phyloP scores from a whole-genome alignment of 306 rosid genomes.

The Arachis stenosperma region DNA sequence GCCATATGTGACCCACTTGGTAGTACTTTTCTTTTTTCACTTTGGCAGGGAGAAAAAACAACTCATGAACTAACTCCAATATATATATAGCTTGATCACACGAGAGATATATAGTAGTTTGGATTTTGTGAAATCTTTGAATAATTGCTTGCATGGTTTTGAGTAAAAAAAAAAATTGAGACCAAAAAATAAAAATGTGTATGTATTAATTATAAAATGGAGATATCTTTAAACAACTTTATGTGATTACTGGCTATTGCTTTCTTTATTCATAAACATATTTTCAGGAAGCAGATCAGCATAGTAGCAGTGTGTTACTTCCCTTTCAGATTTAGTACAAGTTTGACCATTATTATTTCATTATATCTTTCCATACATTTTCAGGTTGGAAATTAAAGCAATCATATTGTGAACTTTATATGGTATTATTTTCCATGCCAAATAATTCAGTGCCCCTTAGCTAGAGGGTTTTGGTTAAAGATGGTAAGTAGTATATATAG shows the following conservation, averaged over 20 bases:
- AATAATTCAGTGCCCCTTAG: too few relatives aligned
- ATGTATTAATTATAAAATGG: neutral
- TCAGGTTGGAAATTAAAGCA: slow-evolving; percentile 15
- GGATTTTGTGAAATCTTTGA: neutral
- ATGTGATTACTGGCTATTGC: neutral
- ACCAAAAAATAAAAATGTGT: too few relatives aligned
- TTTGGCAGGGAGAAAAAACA: neutral
- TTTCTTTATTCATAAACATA: slow-evolving; percentile 1
- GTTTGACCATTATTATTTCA: neutral
- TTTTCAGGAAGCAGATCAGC: slow-evolving; percentile 12
- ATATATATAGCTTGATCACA: neutral
- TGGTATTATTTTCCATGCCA: neutral
- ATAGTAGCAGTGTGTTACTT: neutral
- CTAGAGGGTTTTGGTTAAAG: too few relatives aligned
- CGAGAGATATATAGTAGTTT: neutral
- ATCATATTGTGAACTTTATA: neutral
- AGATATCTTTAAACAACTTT: neutral
- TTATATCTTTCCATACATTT: neutral
- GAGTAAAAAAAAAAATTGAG: too few relatives aligned
- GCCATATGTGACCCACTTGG: slow-evolving; percentile 15
- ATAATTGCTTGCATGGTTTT: neutral
- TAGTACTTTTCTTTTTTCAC: slow-evolving; percentile 1
- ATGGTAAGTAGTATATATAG: too few relatives aligned
- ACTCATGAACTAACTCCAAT: neutral
- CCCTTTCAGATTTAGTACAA: slow-evolving; percentile 15